Conservation (phyloP, 2,329 filamentous ascomycete genomes). For the Phialocephala sp. region DNA sequence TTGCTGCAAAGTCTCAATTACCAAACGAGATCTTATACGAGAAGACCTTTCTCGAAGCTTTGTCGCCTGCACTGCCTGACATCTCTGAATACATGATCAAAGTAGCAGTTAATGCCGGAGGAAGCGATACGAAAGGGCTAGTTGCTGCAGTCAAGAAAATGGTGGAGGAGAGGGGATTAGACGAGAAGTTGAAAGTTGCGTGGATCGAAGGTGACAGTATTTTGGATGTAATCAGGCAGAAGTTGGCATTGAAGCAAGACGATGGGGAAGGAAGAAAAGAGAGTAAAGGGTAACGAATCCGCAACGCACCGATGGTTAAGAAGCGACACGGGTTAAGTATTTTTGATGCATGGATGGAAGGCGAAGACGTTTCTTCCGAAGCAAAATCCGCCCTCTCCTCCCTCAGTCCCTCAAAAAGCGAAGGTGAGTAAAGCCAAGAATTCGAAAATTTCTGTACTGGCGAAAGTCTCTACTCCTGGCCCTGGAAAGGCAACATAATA, state of each 20-base stretch:
- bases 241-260: neutral
- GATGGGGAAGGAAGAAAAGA: neutral
- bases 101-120: conserved; percentile 59
- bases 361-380: conserved; percentile 38
- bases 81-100: conserved; percentile 55
- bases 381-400: conserved; percentile 27
- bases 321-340: conserved; percentile 33
- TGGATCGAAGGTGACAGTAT: conserved; percentile 54
- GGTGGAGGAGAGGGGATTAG: conserved; percentile 13
- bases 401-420: neutral
- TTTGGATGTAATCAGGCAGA: conserved; percentile 38
- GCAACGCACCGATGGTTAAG: conserved; percentile 47
- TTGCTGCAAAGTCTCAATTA: conserved; percentile 30
- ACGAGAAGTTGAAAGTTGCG: conserved; percentile 47
- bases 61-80: conserved; percentile 45
- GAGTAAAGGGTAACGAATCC: conserved; percentile 31
- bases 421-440: neutral
- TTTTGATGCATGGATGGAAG: conserved; percentile 43
- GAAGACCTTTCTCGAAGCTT: conserved; percentile 30
- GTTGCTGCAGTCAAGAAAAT: conserved; percentile 46
- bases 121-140: conserved; percentile 51
- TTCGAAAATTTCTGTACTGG: conserved; percentile 25
- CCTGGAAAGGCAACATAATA: conserved; percentile 24
- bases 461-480: conserved; percentile 34
- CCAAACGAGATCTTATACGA: conserved; percentile 23